Percentiles rank a stretch among this genome's conserved stretches.
Evolutionary conservation across 2,329 filamentous ascomycete species (phyloP).

Genomic region (Sarocladiaceae sp.): DNA sequence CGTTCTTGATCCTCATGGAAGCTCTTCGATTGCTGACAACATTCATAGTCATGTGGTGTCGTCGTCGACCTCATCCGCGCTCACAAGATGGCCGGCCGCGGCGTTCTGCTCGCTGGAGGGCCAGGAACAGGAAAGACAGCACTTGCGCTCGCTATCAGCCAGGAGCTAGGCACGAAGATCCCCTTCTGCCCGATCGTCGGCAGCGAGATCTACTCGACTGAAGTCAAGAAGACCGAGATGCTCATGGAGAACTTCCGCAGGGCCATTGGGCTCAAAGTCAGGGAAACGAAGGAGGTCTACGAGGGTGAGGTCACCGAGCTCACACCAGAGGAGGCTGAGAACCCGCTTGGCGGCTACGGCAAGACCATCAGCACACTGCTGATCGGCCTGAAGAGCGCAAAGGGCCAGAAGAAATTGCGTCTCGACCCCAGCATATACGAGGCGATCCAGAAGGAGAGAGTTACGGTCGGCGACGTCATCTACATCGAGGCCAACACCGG

Average conservation of each 20-base stretch:
- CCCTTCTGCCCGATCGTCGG: conserved; percentile 98
- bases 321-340: conserved; percentile 95
- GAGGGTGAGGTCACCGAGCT: conserved; percentile 98
- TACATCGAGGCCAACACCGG: conserved; percentile 99
- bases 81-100: conserved; percentile 96
- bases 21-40: conserved; percentile 14
- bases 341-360: conserved; percentile 92
- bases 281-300: conserved; percentile 98
- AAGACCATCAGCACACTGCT: conserved; percentile 95
- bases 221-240: conserved; percentile 99
- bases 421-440: conserved; percentile 98
- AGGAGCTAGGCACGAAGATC: conserved; percentile 96
- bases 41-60: conserved; percentile 76
- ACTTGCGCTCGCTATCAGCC: conserved; percentile 87
- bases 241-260: conserved; percentile 98
- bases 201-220: conserved; percentile 94
- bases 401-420: conserved; percentile 95
- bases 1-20: neutral
- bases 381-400: conserved; percentile 90
- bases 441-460: conserved; percentile 96
- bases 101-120: conserved; percentile 86
- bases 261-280: conserved; percentile 92
- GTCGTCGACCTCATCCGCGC: conserved; percentile 92
- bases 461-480: conserved; percentile 92
- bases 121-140: conserved; percentile 97